A percentile compares a stretch with the other conserved stretches of the same genome.
These are phyloP conservation scores for Casaregolazyma suthepensis DNA, from an alignment of 1,139 yeast genomes.

Conservation along the genomic window DNA sequence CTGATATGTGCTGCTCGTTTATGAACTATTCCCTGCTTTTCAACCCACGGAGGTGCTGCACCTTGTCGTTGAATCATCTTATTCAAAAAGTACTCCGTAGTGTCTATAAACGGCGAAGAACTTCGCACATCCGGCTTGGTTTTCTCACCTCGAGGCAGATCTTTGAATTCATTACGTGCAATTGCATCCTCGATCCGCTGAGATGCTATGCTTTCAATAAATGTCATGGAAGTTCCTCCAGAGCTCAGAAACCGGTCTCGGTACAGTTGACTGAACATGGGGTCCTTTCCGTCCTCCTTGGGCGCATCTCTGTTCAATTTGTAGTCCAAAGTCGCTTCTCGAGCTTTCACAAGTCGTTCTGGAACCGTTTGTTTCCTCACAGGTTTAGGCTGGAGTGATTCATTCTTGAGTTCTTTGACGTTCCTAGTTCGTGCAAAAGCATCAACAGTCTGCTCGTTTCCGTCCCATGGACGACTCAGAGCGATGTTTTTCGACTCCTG, in stretches of 20 bases:
- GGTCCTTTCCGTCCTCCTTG: slow-evolving; percentile 31
- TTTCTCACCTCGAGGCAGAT: slow-evolving; percentile 62
- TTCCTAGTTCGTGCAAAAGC: slow-evolving; percentile 56
- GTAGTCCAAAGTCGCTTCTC: slow-evolving; percentile 64
- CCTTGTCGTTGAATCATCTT: slow-evolving; percentile 71
- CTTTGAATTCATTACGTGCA: slow-evolving; percentile 61
- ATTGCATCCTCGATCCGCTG: slow-evolving; percentile 69
- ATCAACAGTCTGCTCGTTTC: slow-evolving; percentile 49
- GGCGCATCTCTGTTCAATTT: slow-evolving; percentile 38
- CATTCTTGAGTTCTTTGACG: slow-evolving; percentile 36
- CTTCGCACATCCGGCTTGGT: slow-evolving; percentile 39
- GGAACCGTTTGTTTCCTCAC: neutral
- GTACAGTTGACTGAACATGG: slow-evolving; percentile 56
- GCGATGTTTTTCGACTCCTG: slow-evolving; percentile 54
- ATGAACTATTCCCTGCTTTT: slow-evolving; percentile 59
- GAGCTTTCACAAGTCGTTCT: slow-evolving; percentile 50
- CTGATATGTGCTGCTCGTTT: slow-evolving; percentile 44
- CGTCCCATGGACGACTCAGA: slow-evolving; percentile 59
- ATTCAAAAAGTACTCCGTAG: slow-evolving; percentile 62
- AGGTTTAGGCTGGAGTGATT: slow-evolving; percentile 12
- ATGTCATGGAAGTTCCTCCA: slow-evolving; percentile 35
- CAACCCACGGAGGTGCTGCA: slow-evolving; percentile 84
- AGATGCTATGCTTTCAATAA: slow-evolving; percentile 64
- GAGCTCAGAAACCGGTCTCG: slow-evolving; percentile 61
- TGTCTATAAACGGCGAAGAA: slow-evolving; percentile 44